Percentiles rank a stretch among this genome's conserved stretches.
Conservation (phyloP, 2,329 filamentous ascomycete species). For the Aureobasidium sp. region DNA sequence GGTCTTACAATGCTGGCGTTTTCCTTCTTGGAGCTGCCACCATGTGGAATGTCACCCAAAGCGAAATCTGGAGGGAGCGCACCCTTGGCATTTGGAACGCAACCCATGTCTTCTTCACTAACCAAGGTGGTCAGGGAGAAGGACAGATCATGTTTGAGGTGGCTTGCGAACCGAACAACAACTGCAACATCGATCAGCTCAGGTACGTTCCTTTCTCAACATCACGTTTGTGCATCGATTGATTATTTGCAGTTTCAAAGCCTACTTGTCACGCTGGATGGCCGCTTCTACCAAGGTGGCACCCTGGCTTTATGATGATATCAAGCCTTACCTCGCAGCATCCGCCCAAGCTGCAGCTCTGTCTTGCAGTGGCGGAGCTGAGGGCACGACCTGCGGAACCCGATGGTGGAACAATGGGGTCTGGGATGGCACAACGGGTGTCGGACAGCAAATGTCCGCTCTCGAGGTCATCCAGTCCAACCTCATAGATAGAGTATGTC, state of each 20-base stretch:
- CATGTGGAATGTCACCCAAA: conserved; percentile 34
- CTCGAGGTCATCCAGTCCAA: conserved; percentile 44
- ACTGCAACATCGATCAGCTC: conserved; percentile 38
- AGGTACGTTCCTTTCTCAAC: conserved; percentile 13
- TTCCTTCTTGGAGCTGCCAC: conserved; percentile 39
- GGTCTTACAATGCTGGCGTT: conserved; percentile 37
- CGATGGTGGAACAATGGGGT: conserved; percentile 36
- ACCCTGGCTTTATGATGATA: conserved; percentile 43
- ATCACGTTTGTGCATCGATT: not conserved
- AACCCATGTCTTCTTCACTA: conserved; percentile 33
- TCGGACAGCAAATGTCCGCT: conserved; percentile 51
- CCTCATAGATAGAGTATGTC: conserved; percentile 18
- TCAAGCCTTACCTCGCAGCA: conserved; percentile 46
- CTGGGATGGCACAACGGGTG: conserved; percentile 42
- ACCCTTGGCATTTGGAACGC: conserved; percentile 21
- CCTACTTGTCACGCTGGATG: conserved; percentile 41
- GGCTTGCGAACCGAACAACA: conserved; percentile 32
- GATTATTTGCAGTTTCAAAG: conserved; percentile 27
- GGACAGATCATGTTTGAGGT: conserved; percentile 37
- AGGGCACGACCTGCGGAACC: conserved; percentile 39
- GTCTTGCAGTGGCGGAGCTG: conserved; percentile 42
- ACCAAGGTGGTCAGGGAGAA: conserved; percentile 14
- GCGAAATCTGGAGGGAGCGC: conserved; percentile 22
- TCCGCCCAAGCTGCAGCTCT: conserved; percentile 48
- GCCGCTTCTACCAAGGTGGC: conserved; percentile 50